phyloP scores from a whole-genome alignment of 805 yeast species.

The Hemisphaericaspora nanyangensis region DNA sequence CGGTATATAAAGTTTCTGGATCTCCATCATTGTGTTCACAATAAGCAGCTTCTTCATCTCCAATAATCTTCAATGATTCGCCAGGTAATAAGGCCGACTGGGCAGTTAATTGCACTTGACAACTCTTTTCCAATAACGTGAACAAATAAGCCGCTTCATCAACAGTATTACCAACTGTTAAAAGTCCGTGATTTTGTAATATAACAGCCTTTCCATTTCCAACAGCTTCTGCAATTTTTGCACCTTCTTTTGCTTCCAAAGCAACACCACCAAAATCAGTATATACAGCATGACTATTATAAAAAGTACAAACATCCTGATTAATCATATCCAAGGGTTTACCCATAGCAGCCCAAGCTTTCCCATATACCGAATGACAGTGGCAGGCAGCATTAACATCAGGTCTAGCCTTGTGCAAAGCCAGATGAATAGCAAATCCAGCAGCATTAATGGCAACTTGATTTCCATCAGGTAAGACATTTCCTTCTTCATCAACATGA shows the following conservation, averaged over 20 bases:
- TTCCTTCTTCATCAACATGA: conserved; percentile 34
- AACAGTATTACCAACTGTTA: conserved; percentile 32
- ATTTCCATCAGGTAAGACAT: conserved; percentile 36
- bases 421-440: conserved; percentile 39
- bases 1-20: conserved; percentile 65
- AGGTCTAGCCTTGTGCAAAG: conserved; percentile 36
- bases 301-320: conserved; percentile 71
- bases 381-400: conserved; percentile 41
- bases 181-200: conserved; percentile 31
- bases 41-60: conserved; percentile 63
- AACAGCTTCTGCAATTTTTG: conserved; percentile 25
- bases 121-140: conserved; percentile 27
- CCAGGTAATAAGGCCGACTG: conserved; percentile 41
- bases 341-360: conserved; percentile 35
- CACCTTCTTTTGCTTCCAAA: conserved; percentile 28
- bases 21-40: conserved; percentile 59
- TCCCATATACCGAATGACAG: conserved; percentile 38
- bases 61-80: conserved; percentile 41
- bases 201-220: conserved; percentile 30
- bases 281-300: conserved; percentile 64
- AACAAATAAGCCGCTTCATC: conserved; percentile 36
- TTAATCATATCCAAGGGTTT: conserved; percentile 65
- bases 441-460: conserved; percentile 39
- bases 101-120: conserved; percentile 28
- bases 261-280: conserved; percentile 77